Percentiles rank a stretch among this genome's conserved stretches.
Conservation (phyloP, 192 early-diverging fungal species). For the Dispira parvispora region DNA sequence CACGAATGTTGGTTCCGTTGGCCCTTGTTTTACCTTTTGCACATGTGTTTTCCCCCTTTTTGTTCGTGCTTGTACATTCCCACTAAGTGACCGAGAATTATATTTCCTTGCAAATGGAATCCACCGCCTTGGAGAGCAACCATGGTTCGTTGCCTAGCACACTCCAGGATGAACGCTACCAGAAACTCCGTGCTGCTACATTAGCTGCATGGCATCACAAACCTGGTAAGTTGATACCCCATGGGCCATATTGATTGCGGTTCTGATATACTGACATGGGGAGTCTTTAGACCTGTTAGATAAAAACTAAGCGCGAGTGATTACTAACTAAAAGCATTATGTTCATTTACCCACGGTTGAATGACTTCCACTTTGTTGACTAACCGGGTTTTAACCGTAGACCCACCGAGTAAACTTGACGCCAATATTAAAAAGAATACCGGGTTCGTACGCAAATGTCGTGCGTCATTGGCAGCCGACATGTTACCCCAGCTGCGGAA, state of each 20-base stretch:
- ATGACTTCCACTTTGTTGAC: neutral
- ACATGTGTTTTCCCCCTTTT: no score
- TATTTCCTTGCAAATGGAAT: no score
- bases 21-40: no score
- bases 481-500: constrained; percentile 47
- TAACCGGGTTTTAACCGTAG: neutral
- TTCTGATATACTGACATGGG: neutral
- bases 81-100: no score
- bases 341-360: neutral
- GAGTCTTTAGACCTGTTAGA: neutral
- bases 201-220: neutral
- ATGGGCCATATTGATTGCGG: neutral
- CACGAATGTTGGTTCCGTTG: no score
- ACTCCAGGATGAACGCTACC: neutral
- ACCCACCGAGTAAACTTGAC: constrained; percentile 44
- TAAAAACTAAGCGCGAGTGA: neutral
- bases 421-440: constrained; percentile 97
- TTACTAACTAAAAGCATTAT: neutral
- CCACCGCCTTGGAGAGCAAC: no score
- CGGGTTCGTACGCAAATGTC: constrained; percentile 87
- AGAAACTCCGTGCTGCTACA: neutral
- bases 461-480: constrained; percentile 47
- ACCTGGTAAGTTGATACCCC: neutral
- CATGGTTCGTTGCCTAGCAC: no score
- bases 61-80: no score